These are phyloP conservation scores for Solanum sitiens DNA, from an alignment of 257 asterid genomes.

Conservation along the genomic window DNA sequence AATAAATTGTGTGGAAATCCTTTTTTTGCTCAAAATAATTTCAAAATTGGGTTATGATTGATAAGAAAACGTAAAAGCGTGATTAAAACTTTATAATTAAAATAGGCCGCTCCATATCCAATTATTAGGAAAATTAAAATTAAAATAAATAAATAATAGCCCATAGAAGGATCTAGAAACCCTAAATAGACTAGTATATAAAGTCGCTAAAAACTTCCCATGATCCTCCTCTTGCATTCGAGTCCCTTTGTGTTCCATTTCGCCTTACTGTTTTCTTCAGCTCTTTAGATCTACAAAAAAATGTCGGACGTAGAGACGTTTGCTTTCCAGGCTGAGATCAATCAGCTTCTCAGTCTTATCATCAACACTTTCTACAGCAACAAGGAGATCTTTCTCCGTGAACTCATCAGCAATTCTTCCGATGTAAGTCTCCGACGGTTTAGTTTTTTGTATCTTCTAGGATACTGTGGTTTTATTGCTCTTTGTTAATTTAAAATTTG, in stretches of 20 bases:
- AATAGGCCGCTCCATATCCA: not conserved
- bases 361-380: conserved; percentile 54
- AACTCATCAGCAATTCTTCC: conserved; percentile 42
- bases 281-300: not conserved
- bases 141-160: not conserved
- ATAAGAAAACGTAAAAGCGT: not conserved
- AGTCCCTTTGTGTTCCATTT: not conserved
- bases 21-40: no score
- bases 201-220: not conserved
- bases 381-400: conserved; percentile 57
- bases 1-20: no score
- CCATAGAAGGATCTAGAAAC: conserved; percentile 53
- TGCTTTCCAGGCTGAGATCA: conserved; percentile 57
- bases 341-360: conserved; percentile 40
- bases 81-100: no score
- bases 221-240: not conserved
- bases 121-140: not conserved
- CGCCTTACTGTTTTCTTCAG: not conserved
- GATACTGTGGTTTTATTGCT: not conserved
- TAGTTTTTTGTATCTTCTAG: not conserved
- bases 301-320: conserved; percentile 42
- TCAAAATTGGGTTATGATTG: not conserved
- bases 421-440: conserved; percentile 22
- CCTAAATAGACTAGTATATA: conserved; percentile 21
- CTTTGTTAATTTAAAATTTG: not conserved